Base-by-base conservation (phyloP, 2,329 filamentous ascomycete genomes). In the Aspergillus viridinutans region DNA sequence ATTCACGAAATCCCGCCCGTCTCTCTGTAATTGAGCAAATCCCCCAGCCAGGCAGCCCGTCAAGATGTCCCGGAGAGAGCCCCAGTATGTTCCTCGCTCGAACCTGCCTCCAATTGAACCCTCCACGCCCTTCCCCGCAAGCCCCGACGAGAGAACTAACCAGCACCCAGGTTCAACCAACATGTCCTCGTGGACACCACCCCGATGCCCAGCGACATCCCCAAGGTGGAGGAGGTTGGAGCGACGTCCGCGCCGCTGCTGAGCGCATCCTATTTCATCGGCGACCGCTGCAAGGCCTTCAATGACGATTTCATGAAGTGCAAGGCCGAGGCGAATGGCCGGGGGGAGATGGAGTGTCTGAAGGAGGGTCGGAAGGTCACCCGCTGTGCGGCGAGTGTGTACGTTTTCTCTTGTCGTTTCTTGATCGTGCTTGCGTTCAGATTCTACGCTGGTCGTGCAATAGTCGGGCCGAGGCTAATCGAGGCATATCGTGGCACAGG, bases 251-350 rank as follows among this genome's bases (percentile, higher is more conserved):
- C 92, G 42, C 94, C 94, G 55, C 84, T 99, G 48, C 82, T 96
- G 58, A 96, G 90, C 64, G 94, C 94, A 32, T 87, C 91, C 53
- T 99, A 90, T 84, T 99, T 97, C 77, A 99, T 99, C 74, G 94
- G 94, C 62, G 92, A 92, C 65, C 88, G 93, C 72, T 99, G 94
- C 87, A 89, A 85, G 75, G 82, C 90, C 57, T 99, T 92, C 83
- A 97, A 97, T 78, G 94, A 99, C 82, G 94, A 99, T 80, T 99
- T 89, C 80, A 99, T 99, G 93, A 90, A 96, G 81, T 99, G 94
- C 89, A 99, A 99, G 88, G 90, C 85, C 67, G 92, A 97, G 79
- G 87, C 91, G 69, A 88, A 90, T 61, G 94, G 94, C 69, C 86
- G 85, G 77, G 94, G 92, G 75, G 94, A 99, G 82, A 77, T 95